These are phyloP conservation scores for Phytophthora agathidicida DNA, from an alignment of 352 stramenopile genomes.

Conservation along the genomic window DNA sequence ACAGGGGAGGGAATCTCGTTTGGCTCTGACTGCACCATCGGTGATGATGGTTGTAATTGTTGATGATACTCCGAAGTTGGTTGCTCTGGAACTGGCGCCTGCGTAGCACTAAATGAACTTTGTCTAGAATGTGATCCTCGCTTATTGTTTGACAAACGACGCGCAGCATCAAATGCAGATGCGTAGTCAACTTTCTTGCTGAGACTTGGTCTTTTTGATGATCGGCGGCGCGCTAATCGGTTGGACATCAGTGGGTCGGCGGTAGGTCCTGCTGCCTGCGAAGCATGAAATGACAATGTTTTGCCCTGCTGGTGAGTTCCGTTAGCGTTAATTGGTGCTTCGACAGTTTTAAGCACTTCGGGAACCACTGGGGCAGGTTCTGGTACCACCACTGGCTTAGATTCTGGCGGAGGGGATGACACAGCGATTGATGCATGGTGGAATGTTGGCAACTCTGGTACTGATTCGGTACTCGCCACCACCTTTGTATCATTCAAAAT, in stretches of 20 bases:
- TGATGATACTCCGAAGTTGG: too few species aligned
- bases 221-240: constrained; percentile 10
- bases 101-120: constrained; percentile 2
- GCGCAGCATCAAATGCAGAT: not conserved
- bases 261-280: not conserved
- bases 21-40: not conserved
- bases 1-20: not conserved
- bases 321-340: not conserved
- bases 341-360: constrained; percentile 2
- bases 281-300: not conserved
- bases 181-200: constrained; percentile 12
- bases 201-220: constrained; percentile 25
- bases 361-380: not conserved
- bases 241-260: constrained; percentile 19
- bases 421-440: not conserved
- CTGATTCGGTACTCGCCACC: not conserved
- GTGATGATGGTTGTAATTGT: not conserved
- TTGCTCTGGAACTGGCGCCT: not conserved
- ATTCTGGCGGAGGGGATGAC: not conserved
- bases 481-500: not conserved
- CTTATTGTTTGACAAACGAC: constrained; percentile 17
- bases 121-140: constrained; percentile 8
- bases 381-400: not conserved
- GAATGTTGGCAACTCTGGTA: not conserved
- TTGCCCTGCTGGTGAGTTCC: not conserved